A percentile compares a stretch with the other conserved stretches of the same genome.
phyloP scores from a whole-genome alignment of 805 yeast genomes.

The Candida taoyuanica region DNA sequence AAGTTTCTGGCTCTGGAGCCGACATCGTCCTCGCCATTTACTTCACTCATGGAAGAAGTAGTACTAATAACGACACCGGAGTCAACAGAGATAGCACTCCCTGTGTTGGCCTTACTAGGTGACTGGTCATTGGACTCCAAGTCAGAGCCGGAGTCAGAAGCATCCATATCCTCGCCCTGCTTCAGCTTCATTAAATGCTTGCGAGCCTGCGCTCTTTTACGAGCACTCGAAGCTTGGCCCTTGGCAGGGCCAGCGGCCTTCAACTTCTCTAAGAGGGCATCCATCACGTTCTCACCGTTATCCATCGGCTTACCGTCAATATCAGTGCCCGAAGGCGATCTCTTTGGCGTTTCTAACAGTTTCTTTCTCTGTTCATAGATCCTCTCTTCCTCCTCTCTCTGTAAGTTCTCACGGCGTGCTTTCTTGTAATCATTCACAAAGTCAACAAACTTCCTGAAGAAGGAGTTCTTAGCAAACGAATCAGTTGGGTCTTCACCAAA shows the following conservation, averaged over 20 bases:
- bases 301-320: constrained; percentile 32
- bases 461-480: constrained; percentile 50
- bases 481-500: constrained; percentile 65
- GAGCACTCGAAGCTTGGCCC: constrained; percentile 73
- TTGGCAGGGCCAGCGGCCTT: constrained; percentile 80
- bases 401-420: constrained; percentile 60
- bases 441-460: constrained; percentile 56
- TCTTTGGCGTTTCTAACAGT: constrained; percentile 38
- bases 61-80: constrained; percentile 3
- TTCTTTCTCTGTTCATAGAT: constrained; percentile 61
- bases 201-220: constrained; percentile 74
- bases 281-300: constrained; percentile 61
- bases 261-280: constrained; percentile 76
- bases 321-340: constrained; percentile 28
- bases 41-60: not conserved
- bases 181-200: constrained; percentile 47
- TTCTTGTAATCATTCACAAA: constrained; percentile 59
- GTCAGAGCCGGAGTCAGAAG: constrained; percentile 17
- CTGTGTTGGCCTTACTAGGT: constrained; percentile 13
- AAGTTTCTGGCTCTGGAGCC: constrained; percentile 60
- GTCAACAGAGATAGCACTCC: not conserved
- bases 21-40: constrained; percentile 34
- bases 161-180: constrained; percentile 17
- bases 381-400: constrained; percentile 62
- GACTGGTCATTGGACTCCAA: constrained; percentile 9